Conservation (phyloP, 257 asterid genomes). For the Fraxinus americana region DNA sequence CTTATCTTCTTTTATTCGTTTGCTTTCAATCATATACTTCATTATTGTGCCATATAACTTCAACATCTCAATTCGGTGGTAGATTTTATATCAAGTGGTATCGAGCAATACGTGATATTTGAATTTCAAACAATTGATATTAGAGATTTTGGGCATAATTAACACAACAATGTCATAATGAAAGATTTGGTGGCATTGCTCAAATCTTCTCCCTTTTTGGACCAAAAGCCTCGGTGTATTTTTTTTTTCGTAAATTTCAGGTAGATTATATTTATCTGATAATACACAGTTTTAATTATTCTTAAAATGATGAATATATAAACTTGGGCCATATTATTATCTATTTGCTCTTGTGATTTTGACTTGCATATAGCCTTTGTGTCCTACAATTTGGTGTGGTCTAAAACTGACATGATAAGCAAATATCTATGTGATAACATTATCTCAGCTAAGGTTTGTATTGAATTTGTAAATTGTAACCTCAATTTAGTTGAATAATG, state of each 20-base stretch:
- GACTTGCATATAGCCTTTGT: slow-evolving; percentile 21
- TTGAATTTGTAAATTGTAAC: slow-evolving; percentile 29
- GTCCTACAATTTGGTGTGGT: slow-evolving; percentile 43
- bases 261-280: slow-evolving; percentile 27
- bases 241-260: slow-evolving; percentile 96
- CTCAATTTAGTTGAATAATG: slow-evolving; percentile 30
- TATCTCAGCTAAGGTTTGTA: slow-evolving; percentile 79
- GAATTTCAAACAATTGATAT: too few species aligned
- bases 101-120: too few species aligned
- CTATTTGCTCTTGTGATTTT: slow-evolving; percentile 10
- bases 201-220: slow-evolving; percentile 66
- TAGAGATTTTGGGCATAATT: too few species aligned
- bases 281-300: slow-evolving; percentile 9
- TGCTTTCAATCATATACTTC: too few species aligned
- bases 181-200: slow-evolving; percentile 75
- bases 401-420: slow-evolving; percentile 89
- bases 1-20: too few species aligned
- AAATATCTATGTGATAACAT: slow-evolving; percentile 71
- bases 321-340: slow-evolving; percentile 8
- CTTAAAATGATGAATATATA: slow-evolving; percentile 15
- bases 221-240: slow-evolving; percentile 76
- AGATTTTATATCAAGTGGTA: too few species aligned
- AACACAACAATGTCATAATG: slow-evolving; percentile 41
- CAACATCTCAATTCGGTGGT: too few species aligned
- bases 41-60: too few species aligned